Base-by-base conservation (phyloP, 495 filamentous ascomycete genomes). In the Tuber magnatum region DNA sequence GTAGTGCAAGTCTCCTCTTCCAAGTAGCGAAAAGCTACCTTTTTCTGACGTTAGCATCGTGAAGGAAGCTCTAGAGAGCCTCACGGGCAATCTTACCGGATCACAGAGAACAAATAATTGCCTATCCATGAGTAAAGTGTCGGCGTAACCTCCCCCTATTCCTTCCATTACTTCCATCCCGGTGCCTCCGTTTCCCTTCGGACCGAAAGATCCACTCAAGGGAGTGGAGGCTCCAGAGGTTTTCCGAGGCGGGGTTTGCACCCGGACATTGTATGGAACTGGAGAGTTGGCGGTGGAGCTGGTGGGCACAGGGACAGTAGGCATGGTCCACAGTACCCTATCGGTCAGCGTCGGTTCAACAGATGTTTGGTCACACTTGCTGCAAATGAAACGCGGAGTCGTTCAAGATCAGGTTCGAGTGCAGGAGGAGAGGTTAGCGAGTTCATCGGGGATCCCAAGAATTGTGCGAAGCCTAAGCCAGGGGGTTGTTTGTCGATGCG, bases 1-100 rank as follows among this genome's bases (percentile, higher is more conserved):
- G 86, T 88, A 3, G 92, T 92, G 0, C 88, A 89, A 1, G 92
- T 86, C 74, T 99, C 95, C 76, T 94, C 92, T 87, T 97, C 93
- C 22, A 99, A 88, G 81, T 96, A 99, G 40, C 78, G 78, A 42
- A 79, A 82, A 38, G 81, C 81, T 76, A 82, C 76, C 81, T 83
- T 71, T 70, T 61, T 74, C 39, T 39, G n/a, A 32, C 20, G 42
- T 56, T 43, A 68, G 73, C 9, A 68, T 35, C 32, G 12, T 28
- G 38, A 42, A 44, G 41, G 41, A 35, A 48, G 56, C 14, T 14
- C 2, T 42, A 70, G 69, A 41, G n/a, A 69, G 65, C 28, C 68
- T 61, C 32, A 32, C 41, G 65, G 44, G 69, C 51, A 68, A 77
- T 76, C 48, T 74, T 82, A 82, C 81, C 68, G 81, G 81, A 76